Evolutionary conservation across 164 flowering plant genomes (phyloP), one percentile per base, ranked within the genome.

Genomic region (Umbellularia californica): DNA sequence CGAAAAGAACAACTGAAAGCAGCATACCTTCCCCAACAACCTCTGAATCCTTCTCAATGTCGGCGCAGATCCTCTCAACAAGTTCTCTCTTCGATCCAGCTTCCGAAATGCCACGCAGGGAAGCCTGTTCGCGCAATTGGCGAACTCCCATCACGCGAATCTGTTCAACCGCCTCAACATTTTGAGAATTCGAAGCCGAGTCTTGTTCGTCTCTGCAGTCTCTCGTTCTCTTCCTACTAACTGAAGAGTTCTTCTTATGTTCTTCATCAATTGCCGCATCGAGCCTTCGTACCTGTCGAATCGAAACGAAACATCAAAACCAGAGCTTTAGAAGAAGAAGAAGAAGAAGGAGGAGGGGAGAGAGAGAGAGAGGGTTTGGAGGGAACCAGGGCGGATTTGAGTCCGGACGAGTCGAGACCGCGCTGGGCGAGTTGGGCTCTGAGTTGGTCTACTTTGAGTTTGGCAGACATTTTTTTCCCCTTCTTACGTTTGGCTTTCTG

Each of bases 381-480:
- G 24, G 50, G 11, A 71, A 83, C 88, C 81, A 88, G 81, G 0
- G 72, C 71, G 55, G 84, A 83, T 76, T 93, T 91, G 67, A 76
- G 85, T 62, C 97, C 94, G 27, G 89, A 17, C 25, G 87, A 81
- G 65, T 74, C 77, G 70, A 92, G 92, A 27, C 91, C 94, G 30
- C 94, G 90, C 73, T 82, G 79, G 67, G 86, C 76, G 19, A 90
- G 90, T 62, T 88, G 77, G 17, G 74, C 65, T 50, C 93, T 82
- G 33, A 92, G 89, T 69, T 92, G 88, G 13, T 88, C 91, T 0
- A 89, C 94, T 81, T 82, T 89, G 71, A 92, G 84, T 47, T 79
- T 85, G 71, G 60, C 72, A 2, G 88, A 85, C 93, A 89, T 89
- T 73, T 55, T 55, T 30, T 41, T 41, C 0, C 9, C 47, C 2